Base-by-base conservation (phyloP, 805 yeast genomes). In the Myxozyma udenii region DNA sequence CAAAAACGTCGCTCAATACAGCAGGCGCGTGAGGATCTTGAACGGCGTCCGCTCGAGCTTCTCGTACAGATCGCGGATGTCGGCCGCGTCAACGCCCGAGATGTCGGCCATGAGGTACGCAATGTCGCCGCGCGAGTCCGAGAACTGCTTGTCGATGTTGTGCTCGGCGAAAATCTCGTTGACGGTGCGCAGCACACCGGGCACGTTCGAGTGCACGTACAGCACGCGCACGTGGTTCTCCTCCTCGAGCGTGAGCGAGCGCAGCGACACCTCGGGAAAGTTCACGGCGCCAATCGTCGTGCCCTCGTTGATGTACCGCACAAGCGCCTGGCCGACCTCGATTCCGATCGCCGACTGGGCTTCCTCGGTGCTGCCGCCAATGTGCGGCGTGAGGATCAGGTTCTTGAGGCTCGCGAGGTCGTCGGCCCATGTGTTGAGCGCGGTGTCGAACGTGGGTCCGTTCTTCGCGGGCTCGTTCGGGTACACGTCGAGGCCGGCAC, bases 301-400 rank as follows among this genome's bases (percentile, higher is more conserved):
- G 76, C 98, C 98, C 77, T 91, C 98, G 73, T 90, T 91, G 70
- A 93, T 85, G 76, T 89, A 93, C 68, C 87, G 87, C 60, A 90
- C 77, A 65, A 93, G 78, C 36, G 95, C 83, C 41, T 85, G 77
- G 55, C 84, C 87, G 56, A 93, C 98, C 75, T 93, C 98, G 55
- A 91, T 76, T 74, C 98, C 98, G 67, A 93, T 93, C 37, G 98
- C 95, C 50, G 87, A 79, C 78, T 93, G 98, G 35, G 98, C 98
- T 77, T 93, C 98, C 73, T 91, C 98, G 43, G 98, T 93, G 46
- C 97, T 89, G 62, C 98, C 98, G 74, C 98, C 98, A 63, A 93
- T 93, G 69, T 93, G 98, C 30, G 98, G 98, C 49, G 98, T 84
- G 66, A 93, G 78, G 61, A 93, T 89, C 57, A 91, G 81, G 73